Conservation (phyloP, 2,329 filamentous ascomycete genomes). For the Pyrenochaeta sp. region DNA sequence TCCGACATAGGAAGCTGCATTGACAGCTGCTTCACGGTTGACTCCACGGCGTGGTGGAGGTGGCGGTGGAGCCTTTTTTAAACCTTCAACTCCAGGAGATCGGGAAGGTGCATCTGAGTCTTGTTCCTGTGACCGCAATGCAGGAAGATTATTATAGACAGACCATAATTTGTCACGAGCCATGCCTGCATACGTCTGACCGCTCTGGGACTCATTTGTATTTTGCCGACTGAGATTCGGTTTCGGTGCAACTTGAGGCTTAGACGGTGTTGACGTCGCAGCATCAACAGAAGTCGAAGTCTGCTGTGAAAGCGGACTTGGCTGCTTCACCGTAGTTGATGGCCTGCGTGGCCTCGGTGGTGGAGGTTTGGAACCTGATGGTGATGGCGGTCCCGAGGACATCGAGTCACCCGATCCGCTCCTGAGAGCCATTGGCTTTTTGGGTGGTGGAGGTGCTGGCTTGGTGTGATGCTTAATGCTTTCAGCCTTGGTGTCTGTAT, state of each 20-base stretch:
- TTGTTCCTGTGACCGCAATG: conserved; percentile 36
- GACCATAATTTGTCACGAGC: conserved; percentile 50
- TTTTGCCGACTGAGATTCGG: conserved; percentile 28
- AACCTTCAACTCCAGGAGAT: conserved; percentile 13
- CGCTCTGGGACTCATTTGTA: conserved; percentile 16
- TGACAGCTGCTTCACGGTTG: conserved; percentile 46
- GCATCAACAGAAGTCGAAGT: conserved; percentile 20
- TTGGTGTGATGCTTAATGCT: conserved; percentile 25
- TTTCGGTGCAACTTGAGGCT: conserved; percentile 35
- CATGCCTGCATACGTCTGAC: conserved; percentile 45
- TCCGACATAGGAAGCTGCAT: conserved; percentile 48
- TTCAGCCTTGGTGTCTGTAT: conserved; percentile 35
- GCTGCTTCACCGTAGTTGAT: conserved; percentile 31
- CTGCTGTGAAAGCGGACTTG: conserved; percentile 40
- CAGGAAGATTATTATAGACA: conserved; percentile 50
- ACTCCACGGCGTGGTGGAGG: conserved; percentile 48
- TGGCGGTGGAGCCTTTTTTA: conserved; percentile 34
- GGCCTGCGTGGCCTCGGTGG: conserved; percentile 44
- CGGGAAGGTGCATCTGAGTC: conserved; percentile 15
- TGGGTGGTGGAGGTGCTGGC: conserved; percentile 41
- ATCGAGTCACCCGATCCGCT: conserved; percentile 44
- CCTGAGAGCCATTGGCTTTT: conserved; percentile 48
- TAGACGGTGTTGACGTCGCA: conserved; percentile 44
- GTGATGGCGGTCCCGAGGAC: conserved; percentile 11
- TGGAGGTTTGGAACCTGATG: conserved; percentile 40